Evolutionary conservation across 176 grass and related monocot genomes (phyloP), one percentile per base, ranked within the genome.

Genomic region (Phoenix dactylifera): DNA sequence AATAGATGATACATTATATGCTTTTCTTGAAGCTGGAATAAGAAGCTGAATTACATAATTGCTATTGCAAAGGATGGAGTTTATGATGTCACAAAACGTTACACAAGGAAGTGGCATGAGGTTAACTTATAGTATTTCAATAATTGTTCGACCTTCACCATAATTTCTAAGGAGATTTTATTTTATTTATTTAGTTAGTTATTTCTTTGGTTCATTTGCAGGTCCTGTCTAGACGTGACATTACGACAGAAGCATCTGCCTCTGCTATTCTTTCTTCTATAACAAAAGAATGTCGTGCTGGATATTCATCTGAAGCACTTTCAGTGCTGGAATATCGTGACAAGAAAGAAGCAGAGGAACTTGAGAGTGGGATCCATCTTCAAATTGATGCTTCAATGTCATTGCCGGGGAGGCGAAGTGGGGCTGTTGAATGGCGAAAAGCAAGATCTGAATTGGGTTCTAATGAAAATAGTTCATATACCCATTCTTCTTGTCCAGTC

Each of bases 321-420:
- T 54, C 64, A 59, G 52, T 74, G 53, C 54, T 89, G 69, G 72
- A 79, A 52, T 65, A 74, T 28, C 60, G 67, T 68, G 93, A 98
- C 44, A 75, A 63, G 76, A 85, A 80, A 77, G 87, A 98, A 73
- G 66, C 70, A n/a, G 72, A 98, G 64, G 87, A 98, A 72, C 81
- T 98, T 85, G 73, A 78, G 49, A 73, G 65, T 72, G 64, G 70
- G 70, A 51, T 63, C 64, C 83, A 92, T 88, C 67, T 76, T 78
- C 53, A 92, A 77, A 18, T 29, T 56, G 82, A 92, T 69, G 48
- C 64, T 19, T 68, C 26, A 57, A 24, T 85, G 71, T 78, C 78
- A 58, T 80, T 98, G 74, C 93, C 93, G 76, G 87, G 93, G 79
- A 90, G 93, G 78, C 71, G 89, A 89, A 92, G 93, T 80, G 93